Evolutionary conservation across 257 asterid species (phyloP), one percentile per base, ranked within the genome.

Genomic region (Anisodus tanguticus): DNA sequence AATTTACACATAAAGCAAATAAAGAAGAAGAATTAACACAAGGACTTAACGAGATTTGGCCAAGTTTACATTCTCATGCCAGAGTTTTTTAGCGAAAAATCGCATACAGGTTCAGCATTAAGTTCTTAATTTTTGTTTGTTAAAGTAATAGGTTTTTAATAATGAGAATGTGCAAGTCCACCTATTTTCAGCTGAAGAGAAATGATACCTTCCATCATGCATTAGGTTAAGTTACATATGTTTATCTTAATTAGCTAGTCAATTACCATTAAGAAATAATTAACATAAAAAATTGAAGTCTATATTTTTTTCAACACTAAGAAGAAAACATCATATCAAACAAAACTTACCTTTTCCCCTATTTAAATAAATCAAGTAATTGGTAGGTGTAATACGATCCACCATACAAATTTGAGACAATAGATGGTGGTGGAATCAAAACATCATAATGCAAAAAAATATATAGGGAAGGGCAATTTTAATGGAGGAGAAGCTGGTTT

Each of bases 341-440:
- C 81, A 53, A 77, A 77, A 7, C 31, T 51, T 26, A 77, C 81
- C 81, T 77, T 77, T 51, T 5, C 45, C 3, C 9, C 9, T 53
- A 77, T 53, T 31, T 26, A 3, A 77, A 77, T 3, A 77, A 51
- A 13, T 77, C 6, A 76, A 76, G 9, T 59, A 26, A 13, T 71
- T 71, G 5, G 9, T 3, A 9, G 64, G 49, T 53, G 58, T 47
- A 51, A 51, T 77, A 77, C 26, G 81, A 26, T 77, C 64, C 13
- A 77, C 81, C 64, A 77, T 31, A 77, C 64, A 77, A 77, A 7
- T 53, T 3, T 35, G 59, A 88, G 90, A 86, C 86, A 88, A 59
- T 55, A 76, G 79, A 71, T 59, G 70, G 69, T 84, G 86, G 86
- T 82, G 85, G 83, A 82, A 82, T 83, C 87, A 55, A 68, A 47